Evolutionary conservation across 2,329 filamentous ascomycete species (phyloP).

Genomic region (Zymoseptoria pseudotritici): DNA sequence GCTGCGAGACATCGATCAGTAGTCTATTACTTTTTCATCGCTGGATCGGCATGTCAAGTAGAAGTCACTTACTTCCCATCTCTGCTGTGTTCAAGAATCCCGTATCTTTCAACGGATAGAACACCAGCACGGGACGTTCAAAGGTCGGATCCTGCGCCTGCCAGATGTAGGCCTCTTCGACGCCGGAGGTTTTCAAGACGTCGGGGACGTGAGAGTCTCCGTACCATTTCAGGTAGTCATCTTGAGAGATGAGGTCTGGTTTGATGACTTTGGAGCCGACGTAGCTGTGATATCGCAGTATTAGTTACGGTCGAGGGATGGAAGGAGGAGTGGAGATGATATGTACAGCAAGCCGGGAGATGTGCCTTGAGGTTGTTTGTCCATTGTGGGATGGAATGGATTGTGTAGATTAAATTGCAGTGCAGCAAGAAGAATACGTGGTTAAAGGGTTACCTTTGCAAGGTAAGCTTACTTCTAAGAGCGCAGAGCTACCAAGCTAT

Average conservation of each 20-base stretch:
- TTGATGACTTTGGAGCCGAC: slow-evolving; percentile 10
- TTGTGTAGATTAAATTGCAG: too few relatives aligned
- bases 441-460: too few relatives aligned
- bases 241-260: slow-evolving; percentile 3
- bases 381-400: neutral
- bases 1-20: neutral
- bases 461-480: too few relatives aligned
- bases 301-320: neutral
- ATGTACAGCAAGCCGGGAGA: slow-evolving; percentile 8
- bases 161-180: slow-evolving; percentile 9
- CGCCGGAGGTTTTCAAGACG: slow-evolving; percentile 9
- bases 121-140: slow-evolving; percentile 9
- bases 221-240: slow-evolving; percentile 12
- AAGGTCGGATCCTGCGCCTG: slow-evolving; percentile 3
- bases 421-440: too few relatives aligned
- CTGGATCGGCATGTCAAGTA: neutral
- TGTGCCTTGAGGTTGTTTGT: slow-evolving; percentile 3
- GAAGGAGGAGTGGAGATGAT: neutral
- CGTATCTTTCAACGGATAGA: slow-evolving; percentile 11
- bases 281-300: neutral
- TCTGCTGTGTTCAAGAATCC: slow-evolving; percentile 7
- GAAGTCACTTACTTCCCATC: slow-evolving; percentile 5
- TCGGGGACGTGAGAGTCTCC: slow-evolving; percentile 13
- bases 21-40: too few relatives aligned
- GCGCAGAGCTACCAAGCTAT: too few relatives aligned